These are phyloP conservation scores for Venturia oleaginea DNA, from an alignment of 2,329 filamentous ascomycete genomes.

Conservation along the genomic window DNA sequence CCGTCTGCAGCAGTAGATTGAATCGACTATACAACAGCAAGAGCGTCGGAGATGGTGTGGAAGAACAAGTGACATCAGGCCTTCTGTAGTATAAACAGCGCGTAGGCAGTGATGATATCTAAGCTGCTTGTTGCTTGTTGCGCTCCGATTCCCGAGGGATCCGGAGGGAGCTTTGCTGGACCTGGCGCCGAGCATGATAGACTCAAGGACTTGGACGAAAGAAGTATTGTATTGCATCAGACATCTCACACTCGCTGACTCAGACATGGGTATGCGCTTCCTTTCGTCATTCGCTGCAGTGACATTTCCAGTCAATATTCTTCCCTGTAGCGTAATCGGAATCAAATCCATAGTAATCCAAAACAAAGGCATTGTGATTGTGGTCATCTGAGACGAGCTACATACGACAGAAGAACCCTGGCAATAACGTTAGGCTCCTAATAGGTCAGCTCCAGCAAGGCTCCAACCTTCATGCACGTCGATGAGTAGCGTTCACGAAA, in stretches of 20 bases:
- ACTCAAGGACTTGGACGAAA: background rate
- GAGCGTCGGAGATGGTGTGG: background rate
- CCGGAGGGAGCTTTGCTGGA: background rate
- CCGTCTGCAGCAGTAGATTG: background rate
- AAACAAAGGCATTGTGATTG: background rate
- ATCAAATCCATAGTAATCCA: background rate
- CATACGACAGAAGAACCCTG: background rate
- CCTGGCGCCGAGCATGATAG: background rate
- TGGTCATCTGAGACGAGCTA: background rate
- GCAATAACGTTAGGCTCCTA: background rate
- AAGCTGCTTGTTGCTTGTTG: background rate
- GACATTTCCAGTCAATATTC: background rate
- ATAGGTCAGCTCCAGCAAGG: background rate
- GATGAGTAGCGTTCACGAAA: background rate
- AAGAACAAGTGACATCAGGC: background rate
- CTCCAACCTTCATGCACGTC: background rate
- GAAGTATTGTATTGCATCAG: background rate
- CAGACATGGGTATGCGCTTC: background rate
- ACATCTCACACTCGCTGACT: conserved; percentile 3
- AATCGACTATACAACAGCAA: background rate
- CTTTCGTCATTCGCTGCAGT: background rate
- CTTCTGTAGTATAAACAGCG: background rate
- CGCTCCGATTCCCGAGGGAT: background rate
- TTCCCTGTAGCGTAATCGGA: background rate
- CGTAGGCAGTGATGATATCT: background rate